These are phyloP conservation scores for Colletotrichum limetticola DNA, from an alignment of 2,329 filamentous ascomycete genomes.

Conservation along the genomic window DNA sequence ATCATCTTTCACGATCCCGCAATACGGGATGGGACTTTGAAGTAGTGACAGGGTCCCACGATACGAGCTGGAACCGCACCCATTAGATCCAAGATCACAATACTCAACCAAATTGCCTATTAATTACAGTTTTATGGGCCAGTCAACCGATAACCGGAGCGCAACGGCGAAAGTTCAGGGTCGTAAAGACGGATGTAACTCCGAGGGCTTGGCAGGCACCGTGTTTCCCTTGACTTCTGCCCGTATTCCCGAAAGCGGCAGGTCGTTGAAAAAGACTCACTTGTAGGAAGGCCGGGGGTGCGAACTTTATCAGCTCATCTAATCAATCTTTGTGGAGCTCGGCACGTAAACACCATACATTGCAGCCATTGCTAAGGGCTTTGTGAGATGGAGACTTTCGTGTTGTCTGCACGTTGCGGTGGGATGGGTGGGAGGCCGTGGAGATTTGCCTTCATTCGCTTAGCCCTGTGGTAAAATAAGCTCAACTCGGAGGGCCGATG, in stretches of 20 bases:
- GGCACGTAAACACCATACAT: not conserved
- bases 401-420: not conserved
- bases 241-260: conserved; percentile 15
- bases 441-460: not conserved
- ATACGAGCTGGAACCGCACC: not conserved
- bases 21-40: not conserved
- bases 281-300: not conserved
- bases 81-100: not conserved
- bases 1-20: not conserved
- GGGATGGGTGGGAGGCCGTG: not conserved
- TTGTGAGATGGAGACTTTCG: not conserved
- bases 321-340: conserved; percentile 23
- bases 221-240: not conserved
- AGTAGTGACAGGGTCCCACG: not conserved
- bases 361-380: not conserved
- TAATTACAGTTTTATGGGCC: conserved; percentile 6
- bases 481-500: not conserved
- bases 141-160: conserved; percentile 12
- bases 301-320: conserved; percentile 30
- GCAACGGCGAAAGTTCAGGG: not conserved
- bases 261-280: conserved; percentile 17
- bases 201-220: not conserved
- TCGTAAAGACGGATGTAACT: not conserved
- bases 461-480: not conserved
- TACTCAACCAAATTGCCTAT: not conserved